phyloP scores from a whole-genome alignment of 2,329 filamentous ascomycete genomes.

The Aspergillus sp. region DNA sequence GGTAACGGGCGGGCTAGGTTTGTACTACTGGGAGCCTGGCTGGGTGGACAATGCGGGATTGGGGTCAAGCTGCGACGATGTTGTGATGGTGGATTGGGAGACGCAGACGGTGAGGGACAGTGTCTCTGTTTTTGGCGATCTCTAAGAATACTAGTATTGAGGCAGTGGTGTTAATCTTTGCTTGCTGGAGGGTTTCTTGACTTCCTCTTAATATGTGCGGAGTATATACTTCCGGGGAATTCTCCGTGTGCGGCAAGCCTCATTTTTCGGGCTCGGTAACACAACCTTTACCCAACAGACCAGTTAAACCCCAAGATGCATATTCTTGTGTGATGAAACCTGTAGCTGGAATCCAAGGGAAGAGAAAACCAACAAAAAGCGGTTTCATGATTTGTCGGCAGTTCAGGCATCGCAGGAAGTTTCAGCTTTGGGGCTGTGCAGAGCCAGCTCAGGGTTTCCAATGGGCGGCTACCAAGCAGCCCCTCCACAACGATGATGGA shows the following conservation, averaged over 20 bases:
- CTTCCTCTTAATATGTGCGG: too few species aligned
- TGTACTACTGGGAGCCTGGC: conserved; percentile 75
- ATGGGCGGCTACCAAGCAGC: too few species aligned
- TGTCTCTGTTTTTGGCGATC: conserved; percentile 55
- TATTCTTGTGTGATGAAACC: background rate
- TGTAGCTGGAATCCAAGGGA: background rate
- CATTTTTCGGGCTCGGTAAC: background rate
- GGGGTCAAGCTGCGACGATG: conserved; percentile 65
- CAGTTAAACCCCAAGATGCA: background rate
- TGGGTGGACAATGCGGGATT: conserved; percentile 67
- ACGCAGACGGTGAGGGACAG: conserved; percentile 57
- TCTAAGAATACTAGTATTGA: conserved; percentile 32
- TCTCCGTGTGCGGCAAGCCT: too few species aligned
- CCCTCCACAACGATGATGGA: too few species aligned
- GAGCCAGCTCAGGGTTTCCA: conserved; percentile 10
- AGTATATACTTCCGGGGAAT: background rate
- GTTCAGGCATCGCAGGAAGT: background rate
- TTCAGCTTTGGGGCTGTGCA: conserved; percentile 31
- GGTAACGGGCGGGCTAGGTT: conserved; percentile 52
- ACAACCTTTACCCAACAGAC: background rate
- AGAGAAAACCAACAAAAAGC: background rate
- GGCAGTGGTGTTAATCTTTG: background rate
- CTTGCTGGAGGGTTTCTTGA: too few species aligned
- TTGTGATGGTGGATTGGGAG: conserved; percentile 59
- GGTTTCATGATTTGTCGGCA: conserved; percentile 12